A percentile compares a stretch with the other conserved stretches of the same genome.
These are phyloP conservation scores for Suillus alpinus DNA, from an alignment of 768 basidiomycete species.

Conservation along the genomic window DNA sequence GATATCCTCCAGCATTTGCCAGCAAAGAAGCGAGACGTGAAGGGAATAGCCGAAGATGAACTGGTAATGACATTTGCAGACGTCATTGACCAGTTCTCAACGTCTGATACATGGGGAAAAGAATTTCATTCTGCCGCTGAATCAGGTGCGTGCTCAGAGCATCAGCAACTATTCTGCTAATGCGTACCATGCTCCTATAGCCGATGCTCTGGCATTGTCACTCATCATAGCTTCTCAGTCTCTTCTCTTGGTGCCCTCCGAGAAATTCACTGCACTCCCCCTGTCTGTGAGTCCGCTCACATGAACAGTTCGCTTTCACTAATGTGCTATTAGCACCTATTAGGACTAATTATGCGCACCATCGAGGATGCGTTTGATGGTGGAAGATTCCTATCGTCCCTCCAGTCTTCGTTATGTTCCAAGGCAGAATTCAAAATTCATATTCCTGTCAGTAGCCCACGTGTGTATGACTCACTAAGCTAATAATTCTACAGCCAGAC, in stretches of 20 bases:
- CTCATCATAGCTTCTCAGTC: slow-evolving; percentile 61
- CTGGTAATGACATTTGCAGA: slow-evolving; percentile 70
- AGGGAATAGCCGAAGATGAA: slow-evolving; percentile 58
- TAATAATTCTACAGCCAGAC: slow-evolving; percentile 19
- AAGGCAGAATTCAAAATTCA: slow-evolving; percentile 18
- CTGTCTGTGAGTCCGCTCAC: slow-evolving; percentile 40
- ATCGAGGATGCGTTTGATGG: slow-evolving; percentile 54
- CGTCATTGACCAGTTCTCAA: slow-evolving; percentile 58
- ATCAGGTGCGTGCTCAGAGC: slow-evolving; percentile 28
- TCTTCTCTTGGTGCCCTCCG: slow-evolving; percentile 49
- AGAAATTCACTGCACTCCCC: slow-evolving; percentile 61
- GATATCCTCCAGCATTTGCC: slow-evolving; percentile 41
- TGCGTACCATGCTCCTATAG: slow-evolving; percentile 17
- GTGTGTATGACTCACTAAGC: slow-evolving; percentile 3
- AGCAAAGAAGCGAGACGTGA: slow-evolving; percentile 29
- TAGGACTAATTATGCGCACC: slow-evolving; percentile 38
- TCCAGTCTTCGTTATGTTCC: slow-evolving; percentile 34
- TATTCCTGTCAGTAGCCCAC: slow-evolving; percentile 12
- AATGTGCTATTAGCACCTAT: slow-evolving; percentile 19
- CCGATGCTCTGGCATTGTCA: slow-evolving; percentile 41
- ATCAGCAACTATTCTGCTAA: neutral
- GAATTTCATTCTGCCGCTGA: slow-evolving; percentile 61
- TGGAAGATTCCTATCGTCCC: slow-evolving; percentile 51
- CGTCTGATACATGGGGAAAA: slow-evolving; percentile 54
- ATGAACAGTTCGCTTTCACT: slow-evolving; percentile 15